Evolutionary conservation across 371 early-diverging fungal species (phyloP), one percentile per base, ranked within the genome.

Genomic region (Actinomortierella wolfii): DNA sequence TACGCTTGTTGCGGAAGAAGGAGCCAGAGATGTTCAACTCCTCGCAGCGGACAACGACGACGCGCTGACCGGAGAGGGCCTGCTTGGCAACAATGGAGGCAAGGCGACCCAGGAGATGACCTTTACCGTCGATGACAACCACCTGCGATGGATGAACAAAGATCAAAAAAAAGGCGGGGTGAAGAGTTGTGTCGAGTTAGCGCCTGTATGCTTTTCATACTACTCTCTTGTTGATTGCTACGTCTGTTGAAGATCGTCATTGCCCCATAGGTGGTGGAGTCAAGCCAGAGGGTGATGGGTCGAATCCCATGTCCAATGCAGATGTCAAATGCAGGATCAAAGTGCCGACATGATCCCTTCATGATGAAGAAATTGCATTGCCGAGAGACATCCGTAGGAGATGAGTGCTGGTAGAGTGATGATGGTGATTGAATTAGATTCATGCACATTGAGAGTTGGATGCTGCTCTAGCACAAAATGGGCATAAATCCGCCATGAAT

Each of bases 91-190:
- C 92, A 76, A 94, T 93, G 62, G 99, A 92, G 68, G 99, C 97
- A 58, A 99, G 90, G 79, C 99, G 99, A 80, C 99, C 99, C 76
- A 96, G 86, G 64, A 99, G 89, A 85, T 99, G 99, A 76, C 94
- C 99, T 86, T 97, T 98, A 80, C 89, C 99, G 89, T 99, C 99
- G 84, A 99, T 95, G 81, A 99, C 93, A 84, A 99, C 84, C 82
- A 95, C 95, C 96, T 97, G 81, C 34, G 46, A 41, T 34, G 20
- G 21, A 41, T 14, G 25, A 68, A 55, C 50, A 34, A 17, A 45
- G 11, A 1, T 20, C 9, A 63, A 5, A 46, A 4, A 43, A 14
- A 17, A 54, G 6, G 54, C 20, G 44, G 17, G 18, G 23, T 47
- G 14, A 18, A 45, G 40, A 5, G 17, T 40, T 17, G 0, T 14